Evolutionary conservation across 2,329 filamentous ascomycete species (phyloP), one percentile per base, ranked within the genome.

Genomic region (Ophiostoma tasmaniense): DNA sequence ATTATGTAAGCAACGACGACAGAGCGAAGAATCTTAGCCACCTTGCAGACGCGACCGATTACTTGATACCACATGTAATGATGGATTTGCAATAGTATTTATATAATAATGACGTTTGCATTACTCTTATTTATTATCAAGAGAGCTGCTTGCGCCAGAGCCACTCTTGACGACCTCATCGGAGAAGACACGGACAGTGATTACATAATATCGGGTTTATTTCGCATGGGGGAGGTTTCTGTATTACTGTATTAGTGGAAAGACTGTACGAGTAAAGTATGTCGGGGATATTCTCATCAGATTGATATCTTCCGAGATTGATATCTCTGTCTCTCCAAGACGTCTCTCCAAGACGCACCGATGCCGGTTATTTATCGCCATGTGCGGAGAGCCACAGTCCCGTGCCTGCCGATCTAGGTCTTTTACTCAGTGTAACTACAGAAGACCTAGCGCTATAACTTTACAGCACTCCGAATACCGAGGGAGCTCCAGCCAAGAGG

Each of bases 361-460:
- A n/a, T 33, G 33, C 62, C 62, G n/a, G 35, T 37, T 39, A 42
- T 39, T 65, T 61, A 61, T 61, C 55, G 55, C 55, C 55, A 30
- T 30, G 30, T 61, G 55, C 55, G 55, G 55, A 61, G 55, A 42
- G 42, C 20, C 7, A 37, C 33, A 50, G 50, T 59, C 30, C 66
- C 55, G 45, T 39, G 55, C 55, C 55, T 61, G 55, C 55, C 55
- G 55, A 61, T 33, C 55, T 14, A 61, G 50, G n/a, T n/a, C 50
- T 3, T 1, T 13, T 39, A 39, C 8, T 14, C 14, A 39, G 37
- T 39, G 13, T 37, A 6, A 5, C 35, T 37, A n/a, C n/a, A n/a
- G n/a, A n/a, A n/a, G n/a, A n/a, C n/a, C n/a, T n/a, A n/a, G n/a
- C n/a, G n/a, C n/a, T n/a, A n/a, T n/a, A n/a, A n/a, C 33, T 33